phyloP scores from a whole-genome alignment of 2,329 filamentous ascomycete genomes.

The Ophiostoma angusticollis region DNA sequence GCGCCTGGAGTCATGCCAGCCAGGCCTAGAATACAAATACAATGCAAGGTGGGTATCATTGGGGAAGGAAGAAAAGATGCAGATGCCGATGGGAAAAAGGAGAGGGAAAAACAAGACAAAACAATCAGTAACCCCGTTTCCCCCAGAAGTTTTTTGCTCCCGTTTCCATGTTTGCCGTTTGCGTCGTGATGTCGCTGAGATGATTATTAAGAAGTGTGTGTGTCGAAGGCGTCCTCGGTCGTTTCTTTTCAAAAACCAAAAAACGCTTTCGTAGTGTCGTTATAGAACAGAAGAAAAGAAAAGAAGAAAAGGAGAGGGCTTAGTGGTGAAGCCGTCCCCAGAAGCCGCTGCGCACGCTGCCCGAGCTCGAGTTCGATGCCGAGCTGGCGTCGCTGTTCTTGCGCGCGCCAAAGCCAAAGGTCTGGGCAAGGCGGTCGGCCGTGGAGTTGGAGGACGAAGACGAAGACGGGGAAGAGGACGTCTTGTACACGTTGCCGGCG shows the following conservation, averaged over 20 bases:
- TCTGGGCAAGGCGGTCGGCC: constrained; percentile 5
- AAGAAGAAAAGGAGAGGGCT: not conserved
- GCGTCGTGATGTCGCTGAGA: no score
- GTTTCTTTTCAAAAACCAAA: constrained; percentile 3
- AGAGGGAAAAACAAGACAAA: no score
- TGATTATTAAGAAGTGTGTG: no score
- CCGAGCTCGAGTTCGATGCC: constrained; percentile 14
- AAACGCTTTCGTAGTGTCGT: not conserved
- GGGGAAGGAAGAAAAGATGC: no score
- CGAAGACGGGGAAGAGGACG: constrained; percentile 11
- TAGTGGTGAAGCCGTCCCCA: constrained; percentile 26
- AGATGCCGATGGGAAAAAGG: no score
- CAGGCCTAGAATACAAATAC: constrained; percentile 3
- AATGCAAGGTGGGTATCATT: no score
- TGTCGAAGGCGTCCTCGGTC: no score
- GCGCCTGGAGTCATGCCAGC: constrained; percentile 11
- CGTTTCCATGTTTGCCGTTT: no score
- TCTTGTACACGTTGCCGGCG: constrained; percentile 41
- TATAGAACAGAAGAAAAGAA: not conserved
- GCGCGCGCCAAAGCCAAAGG: constrained; percentile 9
- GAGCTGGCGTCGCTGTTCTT: constrained; percentile 22
- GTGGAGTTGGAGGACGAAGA: constrained; percentile 11
- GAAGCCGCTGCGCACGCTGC: constrained; percentile 19
- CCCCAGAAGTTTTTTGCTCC: no score
- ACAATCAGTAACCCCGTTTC: no score